Conservation (phyloP, 2,329 filamentous ascomycete genomes). For the Trichophyton schoenleinii region DNA sequence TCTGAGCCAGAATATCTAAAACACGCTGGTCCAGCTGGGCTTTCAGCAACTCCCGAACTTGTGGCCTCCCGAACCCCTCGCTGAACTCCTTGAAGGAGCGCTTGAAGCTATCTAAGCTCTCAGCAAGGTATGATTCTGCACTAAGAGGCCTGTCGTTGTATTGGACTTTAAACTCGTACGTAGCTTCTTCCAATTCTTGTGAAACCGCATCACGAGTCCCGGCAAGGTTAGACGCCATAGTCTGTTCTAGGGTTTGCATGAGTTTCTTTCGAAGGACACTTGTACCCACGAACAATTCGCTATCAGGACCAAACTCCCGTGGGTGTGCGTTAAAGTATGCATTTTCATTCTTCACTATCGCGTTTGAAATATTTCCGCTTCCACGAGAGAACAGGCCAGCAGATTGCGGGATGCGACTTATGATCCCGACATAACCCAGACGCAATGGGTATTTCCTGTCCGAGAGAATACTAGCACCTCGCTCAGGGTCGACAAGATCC, state of each 20-base stretch:
- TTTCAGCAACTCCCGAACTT: conserved; percentile 84
- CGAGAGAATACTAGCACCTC: conserved; percentile 64
- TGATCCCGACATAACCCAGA: conserved; percentile 92
- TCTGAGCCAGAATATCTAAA: conserved; percentile 77
- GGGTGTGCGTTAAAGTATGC: conserved; percentile 77
- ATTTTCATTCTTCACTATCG: conserved; percentile 79
- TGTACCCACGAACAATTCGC: conserved; percentile 68
- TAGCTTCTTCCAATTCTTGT: conserved; percentile 90
- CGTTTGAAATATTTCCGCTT: conserved; percentile 61
- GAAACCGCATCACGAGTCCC: conserved; percentile 83
- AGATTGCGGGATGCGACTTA: conserved; percentile 62
- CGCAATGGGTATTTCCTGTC: conserved; percentile 90
- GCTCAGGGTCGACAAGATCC: conserved; percentile 79
- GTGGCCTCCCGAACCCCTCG: conserved; percentile 73
- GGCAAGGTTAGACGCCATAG: conserved; percentile 86
- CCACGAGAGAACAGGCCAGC: conserved; percentile 70
- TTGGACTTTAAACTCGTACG: conserved; percentile 98
- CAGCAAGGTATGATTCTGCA: conserved; percentile 90
- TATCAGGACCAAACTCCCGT: conserved; percentile 60
- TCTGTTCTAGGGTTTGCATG: conserved; percentile 93
- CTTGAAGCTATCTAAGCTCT: conserved; percentile 91
- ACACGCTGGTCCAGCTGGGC: conserved; percentile 88
- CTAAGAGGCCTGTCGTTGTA: conserved; percentile 94
- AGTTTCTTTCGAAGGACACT: conserved; percentile 82
- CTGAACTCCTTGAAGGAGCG: conserved; percentile 93